Conservation (phyloP, 371 early-diverging fungal genomes). For the Cokeromyces recurvatus region DNA sequence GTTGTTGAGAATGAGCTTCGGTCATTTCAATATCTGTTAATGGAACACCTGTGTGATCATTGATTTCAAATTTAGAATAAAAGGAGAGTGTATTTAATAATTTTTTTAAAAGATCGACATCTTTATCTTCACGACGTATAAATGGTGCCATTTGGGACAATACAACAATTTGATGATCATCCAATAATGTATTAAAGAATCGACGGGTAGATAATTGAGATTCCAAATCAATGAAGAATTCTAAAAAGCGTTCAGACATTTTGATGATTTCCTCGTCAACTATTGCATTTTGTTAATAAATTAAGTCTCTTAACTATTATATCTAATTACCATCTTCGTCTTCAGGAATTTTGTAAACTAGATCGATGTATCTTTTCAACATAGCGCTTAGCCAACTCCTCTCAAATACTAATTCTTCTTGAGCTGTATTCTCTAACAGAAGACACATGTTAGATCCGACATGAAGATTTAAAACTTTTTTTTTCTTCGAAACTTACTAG, state of each 20-base stretch:
- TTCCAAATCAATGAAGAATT: constrained; percentile 81
- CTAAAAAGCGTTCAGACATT: constrained; percentile 74
- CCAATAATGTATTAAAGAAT: constrained; percentile 74
- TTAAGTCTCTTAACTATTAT: background rate
- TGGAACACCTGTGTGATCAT: constrained; percentile 76
- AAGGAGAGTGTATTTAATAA: constrained; percentile 61
- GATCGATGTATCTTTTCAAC: constrained; percentile 50
- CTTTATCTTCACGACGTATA: constrained; percentile 36
- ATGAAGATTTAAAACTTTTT: background rate
- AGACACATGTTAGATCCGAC: background rate
- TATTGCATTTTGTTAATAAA: constrained; percentile 7
- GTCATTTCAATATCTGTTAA: constrained; percentile 65
- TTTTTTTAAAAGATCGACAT: constrained; percentile 50
- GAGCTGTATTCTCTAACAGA: constrained; percentile 38
- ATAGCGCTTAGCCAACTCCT: constrained; percentile 55
- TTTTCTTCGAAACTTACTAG: constrained; percentile 26
- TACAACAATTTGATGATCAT: constrained; percentile 75
- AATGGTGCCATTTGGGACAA: constrained; percentile 56
- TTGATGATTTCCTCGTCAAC: constrained; percentile 43
- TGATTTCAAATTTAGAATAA: constrained; percentile 76
- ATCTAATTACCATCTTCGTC: constrained; percentile 35
- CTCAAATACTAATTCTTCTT: constrained; percentile 49
- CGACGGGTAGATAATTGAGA: constrained; percentile 90
- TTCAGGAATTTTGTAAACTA: constrained; percentile 52
- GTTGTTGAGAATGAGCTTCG: constrained; percentile 50